Evolutionary conservation across 495 filamentous ascomycete genomes (phyloP), one percentile per base, ranked within the genome.

Genomic region (Beverwykella pulmonaria): DNA sequence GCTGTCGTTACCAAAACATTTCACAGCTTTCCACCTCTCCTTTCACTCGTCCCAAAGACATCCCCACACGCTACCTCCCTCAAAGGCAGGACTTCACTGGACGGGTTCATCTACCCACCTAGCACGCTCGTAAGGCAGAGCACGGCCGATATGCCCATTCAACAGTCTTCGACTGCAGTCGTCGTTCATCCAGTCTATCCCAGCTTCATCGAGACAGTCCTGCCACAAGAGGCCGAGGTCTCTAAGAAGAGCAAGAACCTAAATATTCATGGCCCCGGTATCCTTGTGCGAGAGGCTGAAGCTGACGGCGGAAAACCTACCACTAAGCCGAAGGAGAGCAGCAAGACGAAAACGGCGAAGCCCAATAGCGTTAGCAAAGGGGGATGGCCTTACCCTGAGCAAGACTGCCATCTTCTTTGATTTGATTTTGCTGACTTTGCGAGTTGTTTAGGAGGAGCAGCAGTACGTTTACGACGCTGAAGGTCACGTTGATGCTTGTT

Each of bases 381-480:
- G 41, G 39, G 19, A 9, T 65, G 54, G 56, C 53, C 62, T 26
- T 65, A 65, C 54, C 54, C 62, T 4, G 62, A 44, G 26, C 53
- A 65, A 29, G 7, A 58, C 4, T 65, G 62, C 32, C 59, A 19
- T 53, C 26, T 30, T 30, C 17, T 30, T 20, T 55, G 26, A 34
- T 32, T 55, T 55, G 19, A 5, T 55, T 29, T 53, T 55, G 52
- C 52, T 55, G 30, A 55, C 30, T 2, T 15, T 55, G 32, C 14
- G 19, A 12, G 9, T 7, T 32, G 30, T 22, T 19, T 44, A 26
- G 55, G 55, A 2, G 55, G 6, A 27, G n/a, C 17, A 4, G n/a
- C n/a, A 34, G 2, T 2, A 50, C 19, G 48, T 25, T 50, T 23
- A 30, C 32, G 3, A 25, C 34, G 32, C 34, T 59, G 32, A 59